Percentiles rank a stretch among this genome's conserved stretches.
These are phyloP conservation scores for Plenodomus biglobosus DNA, from an alignment of 2,329 filamentous ascomycete genomes.

Conservation along the genomic window DNA sequence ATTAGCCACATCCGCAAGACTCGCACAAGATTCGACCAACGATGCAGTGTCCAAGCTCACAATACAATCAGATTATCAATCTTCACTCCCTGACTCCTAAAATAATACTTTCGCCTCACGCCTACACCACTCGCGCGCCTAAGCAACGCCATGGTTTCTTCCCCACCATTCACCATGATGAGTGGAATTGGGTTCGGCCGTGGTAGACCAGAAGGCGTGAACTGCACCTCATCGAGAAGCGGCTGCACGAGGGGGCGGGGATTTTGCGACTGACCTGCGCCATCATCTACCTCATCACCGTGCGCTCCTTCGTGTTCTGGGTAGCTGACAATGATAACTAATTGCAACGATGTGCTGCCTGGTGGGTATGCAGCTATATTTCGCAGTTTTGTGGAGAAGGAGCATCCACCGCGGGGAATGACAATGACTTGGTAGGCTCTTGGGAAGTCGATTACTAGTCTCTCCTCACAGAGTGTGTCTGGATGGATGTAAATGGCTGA, in stretches of 20 bases:
- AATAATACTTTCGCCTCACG: constrained; percentile 73
- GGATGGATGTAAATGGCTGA: constrained; percentile 67
- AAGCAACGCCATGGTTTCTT: constrained; percentile 65
- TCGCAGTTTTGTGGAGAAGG: constrained; percentile 77
- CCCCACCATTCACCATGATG: constrained; percentile 75
- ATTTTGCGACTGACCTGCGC: neutral
- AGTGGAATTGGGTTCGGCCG: constrained; percentile 75
- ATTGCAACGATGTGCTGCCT: constrained; percentile 63
- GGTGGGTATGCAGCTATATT: constrained; percentile 81
- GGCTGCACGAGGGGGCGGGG: constrained; percentile 58
- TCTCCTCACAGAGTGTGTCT: constrained; percentile 64
- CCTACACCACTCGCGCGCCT: constrained; percentile 67
- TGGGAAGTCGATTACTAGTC: constrained; percentile 56
- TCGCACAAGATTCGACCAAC: too few species aligned
- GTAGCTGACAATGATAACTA: constrained; percentile 76
- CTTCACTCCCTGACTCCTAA: constrained; percentile 76
- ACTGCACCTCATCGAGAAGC: constrained; percentile 73
- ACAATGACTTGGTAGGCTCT: constrained; percentile 73
- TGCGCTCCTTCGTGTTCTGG: constrained; percentile 50
- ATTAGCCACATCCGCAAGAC: too few species aligned
- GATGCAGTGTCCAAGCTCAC: constrained; percentile 30
- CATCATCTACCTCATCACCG: neutral
- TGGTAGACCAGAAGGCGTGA: constrained; percentile 67
- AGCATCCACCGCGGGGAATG: constrained; percentile 79
- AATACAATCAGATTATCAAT: constrained; percentile 78